These are phyloP conservation scores for Chalciporus sp. DNA, from an alignment of 1,284 basidiomycete species.

Conservation along the genomic window DNA sequence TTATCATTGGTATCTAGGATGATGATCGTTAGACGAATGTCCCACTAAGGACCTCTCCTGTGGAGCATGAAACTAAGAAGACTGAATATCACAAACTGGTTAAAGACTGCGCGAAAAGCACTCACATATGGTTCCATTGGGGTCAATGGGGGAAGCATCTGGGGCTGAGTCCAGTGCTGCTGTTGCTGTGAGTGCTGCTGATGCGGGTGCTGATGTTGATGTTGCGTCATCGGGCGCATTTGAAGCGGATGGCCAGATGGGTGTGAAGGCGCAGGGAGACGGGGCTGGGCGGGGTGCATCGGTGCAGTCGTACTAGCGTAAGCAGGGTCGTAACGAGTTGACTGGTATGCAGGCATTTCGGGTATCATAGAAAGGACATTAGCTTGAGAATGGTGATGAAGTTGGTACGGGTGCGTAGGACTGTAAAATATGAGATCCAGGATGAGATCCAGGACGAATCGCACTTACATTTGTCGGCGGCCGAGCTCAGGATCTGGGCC, in stretches of 20 bases:
- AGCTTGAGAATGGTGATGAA: constrained; percentile 43
- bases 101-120: constrained; percentile 7
- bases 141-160: constrained; percentile 44
- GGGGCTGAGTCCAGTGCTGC: constrained; percentile 45
- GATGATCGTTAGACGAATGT: constrained; percentile 47
- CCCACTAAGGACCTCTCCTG: constrained; percentile 57
- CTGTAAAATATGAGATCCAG: constrained; percentile 25
- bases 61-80: constrained; percentile 41
- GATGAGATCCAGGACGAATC: not conserved
- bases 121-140: constrained; percentile 65
- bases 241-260: constrained; percentile 39
- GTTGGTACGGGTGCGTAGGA: constrained; percentile 34
- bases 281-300: constrained; percentile 27
- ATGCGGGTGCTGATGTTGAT: constrained; percentile 37
- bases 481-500: constrained; percentile 42
- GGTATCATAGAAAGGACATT: constrained; percentile 57
- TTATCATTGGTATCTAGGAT: constrained; percentile 53
- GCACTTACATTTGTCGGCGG: constrained; percentile 53
- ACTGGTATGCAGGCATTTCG: constrained; percentile 55
- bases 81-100: constrained; percentile 14
- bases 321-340: constrained; percentile 49
- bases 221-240: constrained; percentile 46
- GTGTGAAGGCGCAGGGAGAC: constrained; percentile 41
- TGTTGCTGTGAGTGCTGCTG: constrained; percentile 39
- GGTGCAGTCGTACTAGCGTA: constrained; percentile 34